Percentiles rank a stretch among this genome's conserved stretches.
Conservation (phyloP, 2,329 filamentous ascomycete species). For the Beauveria sp. region DNA sequence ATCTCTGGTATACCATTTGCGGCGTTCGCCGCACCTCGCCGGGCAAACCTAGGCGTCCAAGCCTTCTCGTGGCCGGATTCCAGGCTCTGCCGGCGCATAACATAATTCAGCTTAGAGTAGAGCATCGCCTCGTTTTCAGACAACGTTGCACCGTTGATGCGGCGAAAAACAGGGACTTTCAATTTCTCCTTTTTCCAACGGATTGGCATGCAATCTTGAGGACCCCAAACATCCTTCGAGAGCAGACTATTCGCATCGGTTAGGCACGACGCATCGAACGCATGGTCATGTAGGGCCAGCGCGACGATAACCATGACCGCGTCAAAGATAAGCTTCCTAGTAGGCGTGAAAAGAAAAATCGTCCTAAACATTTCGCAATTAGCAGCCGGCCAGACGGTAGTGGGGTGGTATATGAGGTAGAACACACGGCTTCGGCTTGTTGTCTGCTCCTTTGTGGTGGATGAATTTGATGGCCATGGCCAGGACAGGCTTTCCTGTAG, state of each 20-base stretch:
- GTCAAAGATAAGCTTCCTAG: slow-evolving; percentile 21
- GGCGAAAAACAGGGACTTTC: slow-evolving; percentile 21
- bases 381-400: background rate
- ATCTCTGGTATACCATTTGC: slow-evolving; percentile 16
- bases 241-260: slow-evolving; percentile 16
- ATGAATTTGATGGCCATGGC: no score
- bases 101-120: slow-evolving; percentile 21
- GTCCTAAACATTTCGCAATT: slow-evolving; percentile 16
- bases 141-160: slow-evolving; percentile 8
- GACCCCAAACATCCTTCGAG: slow-evolving; percentile 13
- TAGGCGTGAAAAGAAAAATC: slow-evolving; percentile 22
- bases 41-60: slow-evolving; percentile 13
- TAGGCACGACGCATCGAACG: slow-evolving; percentile 19
- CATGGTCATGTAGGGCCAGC: slow-evolving; percentile 19
- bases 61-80: slow-evolving; percentile 16
- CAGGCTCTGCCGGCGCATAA: slow-evolving; percentile 20
- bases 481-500: no score
- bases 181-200: slow-evolving; percentile 21
- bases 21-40: slow-evolving; percentile 18
- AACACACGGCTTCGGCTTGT: no score
- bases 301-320: slow-evolving; percentile 19
- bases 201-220: slow-evolving; percentile 16
- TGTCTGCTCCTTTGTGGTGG: no score
- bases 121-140: slow-evolving; percentile 16
- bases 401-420: no score